phyloP scores from a whole-genome alignment of 2,329 filamentous ascomycete genomes.

The Dothiorella sarmentorum region DNA sequence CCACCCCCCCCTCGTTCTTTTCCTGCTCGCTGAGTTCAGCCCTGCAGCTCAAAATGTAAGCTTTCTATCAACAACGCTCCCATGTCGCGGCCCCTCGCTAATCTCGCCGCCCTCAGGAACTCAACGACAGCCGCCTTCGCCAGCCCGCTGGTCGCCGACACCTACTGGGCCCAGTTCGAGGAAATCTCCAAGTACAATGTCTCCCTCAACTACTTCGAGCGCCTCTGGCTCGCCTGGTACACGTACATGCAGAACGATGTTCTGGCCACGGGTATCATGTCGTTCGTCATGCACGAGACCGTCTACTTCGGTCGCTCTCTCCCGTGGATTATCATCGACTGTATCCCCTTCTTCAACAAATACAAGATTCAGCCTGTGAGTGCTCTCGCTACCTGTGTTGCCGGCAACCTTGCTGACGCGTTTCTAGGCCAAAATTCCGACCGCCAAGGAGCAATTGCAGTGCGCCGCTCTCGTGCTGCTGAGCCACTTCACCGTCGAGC shows the following conservation, averaged over 20 bases:
- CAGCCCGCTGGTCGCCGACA: constrained; percentile 43
- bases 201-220: constrained; percentile 80
- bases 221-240: constrained; percentile 94
- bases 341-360: constrained; percentile 79
- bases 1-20: background rate
- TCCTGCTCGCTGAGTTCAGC: constrained; percentile 3
- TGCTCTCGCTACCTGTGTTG: constrained; percentile 20
- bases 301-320: constrained; percentile 91
- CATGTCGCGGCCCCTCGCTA: background rate
- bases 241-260: constrained; percentile 97
- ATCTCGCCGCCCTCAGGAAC: constrained; percentile 31
- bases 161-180: constrained; percentile 64
- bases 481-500: constrained; percentile 94
- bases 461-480: constrained; percentile 91
- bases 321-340: constrained; percentile 90
- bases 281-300: constrained; percentile 88
- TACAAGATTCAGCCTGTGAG: constrained; percentile 90
- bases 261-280: constrained; percentile 95
- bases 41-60: background rate
- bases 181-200: constrained; percentile 72
- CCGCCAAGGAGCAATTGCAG: constrained; percentile 88
- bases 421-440: constrained; percentile 74
- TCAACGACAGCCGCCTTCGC: constrained; percentile 35
- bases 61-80: too few relatives aligned
- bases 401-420: constrained; percentile 8